These are phyloP conservation scores for Solanum chaucha DNA, from an alignment of 257 asterid species.

Conservation along the genomic window DNA sequence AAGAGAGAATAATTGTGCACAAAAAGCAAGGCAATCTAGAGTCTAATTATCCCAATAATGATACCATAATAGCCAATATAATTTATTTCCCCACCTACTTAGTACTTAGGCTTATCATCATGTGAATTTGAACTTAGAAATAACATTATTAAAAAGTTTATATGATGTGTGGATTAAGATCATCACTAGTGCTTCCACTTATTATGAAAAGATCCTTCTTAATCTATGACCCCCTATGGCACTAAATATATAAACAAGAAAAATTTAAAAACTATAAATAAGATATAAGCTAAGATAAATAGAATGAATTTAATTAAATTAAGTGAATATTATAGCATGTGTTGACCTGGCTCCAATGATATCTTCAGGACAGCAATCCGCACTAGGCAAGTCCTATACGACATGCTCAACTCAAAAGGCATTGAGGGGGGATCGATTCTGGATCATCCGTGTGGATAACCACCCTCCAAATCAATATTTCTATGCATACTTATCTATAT, in stretches of 20 bases:
- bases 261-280: not conserved
- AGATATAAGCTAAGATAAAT: not conserved
- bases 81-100: not conserved
- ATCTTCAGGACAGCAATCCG: not conserved
- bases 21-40: constrained; percentile 13
- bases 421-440: not conserved
- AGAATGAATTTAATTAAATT: not conserved
- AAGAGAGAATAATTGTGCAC: constrained; percentile 8
- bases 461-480: not conserved
- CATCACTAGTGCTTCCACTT: not conserved
- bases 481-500: not conserved
- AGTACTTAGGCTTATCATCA: not conserved
- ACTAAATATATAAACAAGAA: not conserved
- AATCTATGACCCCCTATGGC: not conserved
- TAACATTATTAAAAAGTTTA: not conserved
- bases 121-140: not conserved
- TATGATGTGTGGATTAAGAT: not conserved
- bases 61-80: not conserved
- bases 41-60: not conserved
- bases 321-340: not conserved
- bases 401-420: fast-evolving
- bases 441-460: not conserved
- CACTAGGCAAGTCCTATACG: no score
- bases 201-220: not conserved
- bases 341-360: not conserved